Evolutionary conservation across 2,329 filamentous ascomycete species (phyloP).

Genomic region (Fusarium transvaalense): DNA sequence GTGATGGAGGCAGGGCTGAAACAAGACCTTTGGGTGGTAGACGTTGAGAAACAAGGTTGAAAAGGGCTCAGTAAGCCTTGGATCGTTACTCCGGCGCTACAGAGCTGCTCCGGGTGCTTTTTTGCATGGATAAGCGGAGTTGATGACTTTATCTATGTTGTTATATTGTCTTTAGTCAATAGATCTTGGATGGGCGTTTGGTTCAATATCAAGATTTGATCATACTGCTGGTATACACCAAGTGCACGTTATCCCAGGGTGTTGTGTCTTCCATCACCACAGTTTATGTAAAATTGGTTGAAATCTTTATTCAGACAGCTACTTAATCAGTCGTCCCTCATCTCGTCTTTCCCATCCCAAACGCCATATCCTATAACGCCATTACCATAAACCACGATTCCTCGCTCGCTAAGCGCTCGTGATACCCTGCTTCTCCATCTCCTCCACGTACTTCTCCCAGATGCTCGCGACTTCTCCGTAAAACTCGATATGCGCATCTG

Average conservation of each 20-base stretch:
- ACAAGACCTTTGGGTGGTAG: slow-evolving; percentile 43
- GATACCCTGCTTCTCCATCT: slow-evolving; percentile 79
- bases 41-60: slow-evolving; percentile 16
- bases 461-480: slow-evolving; percentile 83
- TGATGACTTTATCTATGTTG: slow-evolving; percentile 33
- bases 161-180: slow-evolving; percentile 34
- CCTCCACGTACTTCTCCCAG: slow-evolving; percentile 90
- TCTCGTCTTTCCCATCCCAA: slow-evolving; percentile 21
- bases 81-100: not conserved
- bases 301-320: slow-evolving; percentile 4
- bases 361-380: slow-evolving; percentile 43
- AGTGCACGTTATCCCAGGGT: not conserved
- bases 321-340: slow-evolving; percentile 21
- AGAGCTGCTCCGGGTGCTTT: slow-evolving; percentile 9
- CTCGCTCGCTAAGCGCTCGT: slow-evolving; percentile 21
- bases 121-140: slow-evolving; percentile 47
- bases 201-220: slow-evolving; percentile 3
- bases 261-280: no score
- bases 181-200: slow-evolving; percentile 42
- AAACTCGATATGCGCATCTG: slow-evolving; percentile 87
- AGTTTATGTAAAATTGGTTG: not conserved
- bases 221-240: not conserved
- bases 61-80: slow-evolving; percentile 4
- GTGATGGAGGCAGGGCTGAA: slow-evolving; percentile 49
- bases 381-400: not conserved